Percentiles rank a stretch among this genome's conserved stretches.
Evolutionary conservation across 1,284 basidiomycete genomes (phyloP).

Genomic region (Puccinia horiana): DNA sequence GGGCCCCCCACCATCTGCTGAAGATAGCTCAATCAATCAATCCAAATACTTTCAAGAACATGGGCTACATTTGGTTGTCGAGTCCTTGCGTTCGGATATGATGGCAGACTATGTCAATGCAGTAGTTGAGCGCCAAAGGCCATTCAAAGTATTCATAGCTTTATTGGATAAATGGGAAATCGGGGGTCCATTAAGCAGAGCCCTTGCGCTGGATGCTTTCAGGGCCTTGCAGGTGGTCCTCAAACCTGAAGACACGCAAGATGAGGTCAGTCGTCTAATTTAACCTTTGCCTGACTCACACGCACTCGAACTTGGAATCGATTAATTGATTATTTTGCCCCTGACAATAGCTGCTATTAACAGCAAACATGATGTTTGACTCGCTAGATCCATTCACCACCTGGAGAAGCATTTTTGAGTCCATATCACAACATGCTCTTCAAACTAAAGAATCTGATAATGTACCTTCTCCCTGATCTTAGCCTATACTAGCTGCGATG

Average conservation of each 20-base stretch:
- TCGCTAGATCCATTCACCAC: conserved; percentile 83
- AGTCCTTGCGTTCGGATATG: conserved; percentile 62
- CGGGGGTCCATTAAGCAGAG: conserved; percentile 76
- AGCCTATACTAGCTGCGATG: not conserved
- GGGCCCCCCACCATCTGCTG: conserved; percentile 63
- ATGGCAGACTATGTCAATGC: conserved; percentile 33
- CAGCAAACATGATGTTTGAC: conserved; percentile 86
- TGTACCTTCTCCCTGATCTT: conserved; percentile 58
- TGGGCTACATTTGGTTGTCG: conserved; percentile 71
- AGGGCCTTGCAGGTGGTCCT: conserved; percentile 69
- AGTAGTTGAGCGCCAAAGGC: conserved; percentile 68
- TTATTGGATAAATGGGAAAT: conserved; percentile 96
- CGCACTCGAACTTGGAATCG: not conserved
- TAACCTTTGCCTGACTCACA: not conserved
- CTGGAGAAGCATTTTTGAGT: conserved; percentile 74
- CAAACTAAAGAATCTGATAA: conserved; percentile 58
- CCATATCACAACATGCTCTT: conserved; percentile 57
- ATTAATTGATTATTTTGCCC: not conserved
- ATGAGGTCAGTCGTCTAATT: conserved; percentile 65
- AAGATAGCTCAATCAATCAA: conserved; percentile 74
- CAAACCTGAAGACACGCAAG: conserved; percentile 64
- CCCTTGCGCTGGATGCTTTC: conserved; percentile 76
- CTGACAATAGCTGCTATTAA: conserved; percentile 70
- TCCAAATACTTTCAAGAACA: conserved; percentile 70
- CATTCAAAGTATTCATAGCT: conserved; percentile 94